Evolutionary conservation across 176 grass and related monocot genomes (phyloP).

Genomic region (Pharus latifolius): DNA sequence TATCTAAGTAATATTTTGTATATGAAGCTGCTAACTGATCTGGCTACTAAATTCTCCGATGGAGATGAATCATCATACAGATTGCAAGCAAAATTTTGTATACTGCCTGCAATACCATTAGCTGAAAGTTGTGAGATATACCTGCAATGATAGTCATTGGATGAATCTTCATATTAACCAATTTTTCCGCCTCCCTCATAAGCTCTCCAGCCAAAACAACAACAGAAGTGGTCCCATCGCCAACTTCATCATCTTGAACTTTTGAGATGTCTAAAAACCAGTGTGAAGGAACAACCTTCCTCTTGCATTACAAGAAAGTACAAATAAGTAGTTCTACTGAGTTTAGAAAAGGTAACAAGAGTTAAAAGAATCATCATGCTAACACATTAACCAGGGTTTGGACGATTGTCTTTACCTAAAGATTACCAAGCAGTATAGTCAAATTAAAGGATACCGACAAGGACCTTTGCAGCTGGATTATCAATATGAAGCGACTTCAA

Average conservation of each 20-base stretch:
- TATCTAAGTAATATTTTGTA: too few relatives aligned
- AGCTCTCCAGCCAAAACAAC: slow-evolving; percentile 95
- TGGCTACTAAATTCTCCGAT: too few relatives aligned
- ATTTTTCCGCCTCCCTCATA: slow-evolving; percentile 79
- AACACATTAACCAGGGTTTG: not conserved
- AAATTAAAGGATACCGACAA: slow-evolving; percentile 86
- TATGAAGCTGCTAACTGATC: too few relatives aligned
- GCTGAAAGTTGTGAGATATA: too few relatives aligned
- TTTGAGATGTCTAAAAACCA: slow-evolving; percentile 78
- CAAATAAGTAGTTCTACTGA: not conserved
- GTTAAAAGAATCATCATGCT: not conserved
- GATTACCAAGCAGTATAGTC: not conserved
- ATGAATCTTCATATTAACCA: slow-evolving; percentile 88
- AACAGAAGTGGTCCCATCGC: slow-evolving; percentile 94
- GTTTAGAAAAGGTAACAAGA: not conserved
- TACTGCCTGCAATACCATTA: too few relatives aligned
- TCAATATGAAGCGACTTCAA: slow-evolving; percentile 96
- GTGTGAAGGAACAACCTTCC: slow-evolving; percentile 26
- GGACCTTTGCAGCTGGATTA: slow-evolving; percentile 90
- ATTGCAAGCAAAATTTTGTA: too few relatives aligned
- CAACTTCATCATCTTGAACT: slow-evolving; percentile 99
- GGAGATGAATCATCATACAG: too few relatives aligned
- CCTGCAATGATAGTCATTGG: slow-evolving; percentile 98
- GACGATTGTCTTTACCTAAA: not conserved
- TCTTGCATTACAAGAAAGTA: not conserved